phyloP scores from a whole-genome alignment of 495 filamentous ascomycete genomes.

The Penicillium simplicissimum region DNA sequence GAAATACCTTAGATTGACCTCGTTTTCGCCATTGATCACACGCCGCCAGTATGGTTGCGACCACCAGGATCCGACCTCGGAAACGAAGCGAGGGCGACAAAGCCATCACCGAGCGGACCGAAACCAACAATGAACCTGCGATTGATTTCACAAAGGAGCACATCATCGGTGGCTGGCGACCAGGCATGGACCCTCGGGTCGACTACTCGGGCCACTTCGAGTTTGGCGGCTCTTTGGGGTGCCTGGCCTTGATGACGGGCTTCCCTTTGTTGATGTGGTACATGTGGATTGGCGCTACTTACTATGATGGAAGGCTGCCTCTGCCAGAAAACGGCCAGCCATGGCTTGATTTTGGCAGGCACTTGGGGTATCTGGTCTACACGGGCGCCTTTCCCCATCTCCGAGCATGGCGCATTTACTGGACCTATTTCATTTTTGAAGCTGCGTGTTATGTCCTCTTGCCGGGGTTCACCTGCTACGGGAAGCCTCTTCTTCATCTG shows the following conservation, averaged over 20 bases:
- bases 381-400: constrained; percentile 73
- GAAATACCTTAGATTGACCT: not conserved
- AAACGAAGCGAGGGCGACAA: constrained; percentile 4
- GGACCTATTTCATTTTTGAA: constrained; percentile 78
- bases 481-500: constrained; percentile 77
- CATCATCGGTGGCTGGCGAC: constrained; percentile 24
- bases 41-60: constrained; percentile 6
- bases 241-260: constrained; percentile 74
- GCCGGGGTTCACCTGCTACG: constrained; percentile 76
- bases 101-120: not conserved
- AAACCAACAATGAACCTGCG: not conserved
- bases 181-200: constrained; percentile 29
- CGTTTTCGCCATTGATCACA: not conserved
- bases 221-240: constrained; percentile 80
- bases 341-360: constrained; percentile 60
- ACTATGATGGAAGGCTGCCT: constrained; percentile 81
- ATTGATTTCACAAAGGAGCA: constrained; percentile 20
- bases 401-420: constrained; percentile 84
- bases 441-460: constrained; percentile 71
- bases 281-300: constrained; percentile 92
- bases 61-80: constrained; percentile 7
- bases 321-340: constrained; percentile 59
- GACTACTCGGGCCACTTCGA: constrained; percentile 67
- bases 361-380: constrained; percentile 66
- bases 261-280: constrained; percentile 95